Conservation (phyloP, 2,329 filamentous ascomycete species). For the Claviceps maximensis region DNA sequence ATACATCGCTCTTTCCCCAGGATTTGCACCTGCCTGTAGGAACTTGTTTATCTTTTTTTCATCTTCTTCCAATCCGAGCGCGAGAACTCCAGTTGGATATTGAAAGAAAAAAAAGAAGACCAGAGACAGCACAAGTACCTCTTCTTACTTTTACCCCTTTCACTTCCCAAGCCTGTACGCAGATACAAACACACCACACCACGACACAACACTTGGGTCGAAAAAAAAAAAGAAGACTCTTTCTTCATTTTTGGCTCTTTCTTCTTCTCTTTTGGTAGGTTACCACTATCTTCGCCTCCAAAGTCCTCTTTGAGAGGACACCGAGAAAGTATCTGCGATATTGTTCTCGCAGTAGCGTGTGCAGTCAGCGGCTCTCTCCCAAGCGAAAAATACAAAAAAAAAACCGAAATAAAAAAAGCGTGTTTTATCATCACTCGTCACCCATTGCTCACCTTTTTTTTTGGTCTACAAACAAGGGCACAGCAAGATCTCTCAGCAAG, state of each 20-base stretch:
- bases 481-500: no score
- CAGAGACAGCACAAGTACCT: neutral
- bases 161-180: neutral
- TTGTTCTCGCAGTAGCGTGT: constrained; percentile 1
- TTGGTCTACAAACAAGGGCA: neutral
- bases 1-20: neutral
- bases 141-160: neutral
- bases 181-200: neutral
- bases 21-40: neutral
- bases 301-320: neutral
- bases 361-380: neutral
- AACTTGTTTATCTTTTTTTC: neutral
- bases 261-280: constrained; percentile 4
- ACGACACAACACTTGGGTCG: neutral
- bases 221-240: neutral
- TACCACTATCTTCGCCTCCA: neutral
- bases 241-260: neutral
- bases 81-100: no score
- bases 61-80: neutral
- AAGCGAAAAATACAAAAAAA: no score
- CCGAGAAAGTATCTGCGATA: neutral
- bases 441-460: neutral
- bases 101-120: neutral
- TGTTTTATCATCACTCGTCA: neutral
- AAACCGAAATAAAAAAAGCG: neutral